Base-by-base conservation (phyloP, 108 stramenopile species). In the Phaeodactylum tricornutum region DNA sequence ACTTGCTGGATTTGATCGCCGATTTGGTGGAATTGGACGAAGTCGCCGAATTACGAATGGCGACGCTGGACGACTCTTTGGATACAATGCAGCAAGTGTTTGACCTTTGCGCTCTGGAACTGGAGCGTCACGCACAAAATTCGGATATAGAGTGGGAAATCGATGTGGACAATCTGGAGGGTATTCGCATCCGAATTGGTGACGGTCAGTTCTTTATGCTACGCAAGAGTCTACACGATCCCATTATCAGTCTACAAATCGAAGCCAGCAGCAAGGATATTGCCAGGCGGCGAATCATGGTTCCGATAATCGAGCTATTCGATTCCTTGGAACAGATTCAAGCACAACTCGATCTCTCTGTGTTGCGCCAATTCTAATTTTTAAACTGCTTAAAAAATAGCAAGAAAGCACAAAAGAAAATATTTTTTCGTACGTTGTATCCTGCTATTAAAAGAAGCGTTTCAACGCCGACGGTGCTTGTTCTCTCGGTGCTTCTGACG, bases 181-280 rank as follows among this genome's bases (percentile, higher is more conserved):
- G 88, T 14, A 55, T 86, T 31, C 76, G 87, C 33, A 62, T 85
- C 29, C 66, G 69, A 26, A 53, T 64, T 16, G 62, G 67, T 24
- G 44, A 43, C 23, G 76, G 81, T 39, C 74, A 77, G 14, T 91
- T 78, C 53, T 86, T 91, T 59, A 81, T 91, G 81, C 43, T 91
- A 7, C 67, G 88, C 35, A 77, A 85, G 69, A 72, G 69, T 43
- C 62, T 91, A 1, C 88, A 91, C 44, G 88, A 91, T 59, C 88
- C 88, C 2, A 60, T 91, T 0, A 62, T 91, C 25, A 73, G 76
- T 43, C 47, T 91, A 36, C 88, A 91, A 65, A 56, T 86, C 16
- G 88, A 91, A 67, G 68, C 81, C 37, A 37, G 41, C 11, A 74
- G 46, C 43, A 57, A 54, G 19, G 61, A 68, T 16, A 53, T 61